phyloP scores from a whole-genome alignment of 495 filamentous ascomycete genomes.

The Polyplosphaeria fusca region DNA sequence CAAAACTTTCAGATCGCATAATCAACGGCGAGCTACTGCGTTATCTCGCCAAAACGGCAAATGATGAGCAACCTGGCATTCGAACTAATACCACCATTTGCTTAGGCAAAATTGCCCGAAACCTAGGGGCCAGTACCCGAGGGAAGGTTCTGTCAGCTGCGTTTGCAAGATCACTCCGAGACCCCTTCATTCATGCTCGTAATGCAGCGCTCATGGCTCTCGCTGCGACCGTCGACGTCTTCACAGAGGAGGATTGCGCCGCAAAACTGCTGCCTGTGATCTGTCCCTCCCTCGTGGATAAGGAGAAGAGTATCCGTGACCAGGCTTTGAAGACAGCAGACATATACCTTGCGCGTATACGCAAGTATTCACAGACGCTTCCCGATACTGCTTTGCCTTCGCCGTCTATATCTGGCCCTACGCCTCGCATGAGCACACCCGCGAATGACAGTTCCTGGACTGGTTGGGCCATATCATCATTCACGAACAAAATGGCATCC shows the following conservation, averaged over 20 bases:
- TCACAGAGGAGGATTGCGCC: constrained; percentile 89
- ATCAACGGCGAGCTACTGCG: constrained; percentile 91
- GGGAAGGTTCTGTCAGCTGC: constrained; percentile 90
- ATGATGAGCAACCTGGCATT: constrained; percentile 96
- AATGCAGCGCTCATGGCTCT: constrained; percentile 85
- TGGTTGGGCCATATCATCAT: constrained; percentile 98
- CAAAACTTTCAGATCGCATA: constrained; percentile 85
- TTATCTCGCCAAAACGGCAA: constrained; percentile 91
- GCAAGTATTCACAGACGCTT: constrained; percentile 70
- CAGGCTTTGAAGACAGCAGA: constrained; percentile 91
- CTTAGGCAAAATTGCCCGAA: constrained; percentile 88
- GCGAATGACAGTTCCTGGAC: constrained; percentile 77
- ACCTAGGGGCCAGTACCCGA: constrained; percentile 71
- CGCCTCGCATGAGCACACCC: constrained; percentile 71
- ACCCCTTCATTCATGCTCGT: constrained; percentile 90
- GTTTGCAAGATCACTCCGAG: constrained; percentile 80
- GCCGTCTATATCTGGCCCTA: constrained; percentile 32
- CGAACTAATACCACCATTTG: constrained; percentile 98
- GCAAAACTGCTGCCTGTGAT: constrained; percentile 74
- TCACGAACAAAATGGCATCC: constrained; percentile 85
- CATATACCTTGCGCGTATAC: constrained; percentile 78
- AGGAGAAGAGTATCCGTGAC: constrained; percentile 77
- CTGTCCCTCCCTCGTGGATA: constrained; percentile 77
- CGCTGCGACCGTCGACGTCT: constrained; percentile 77
- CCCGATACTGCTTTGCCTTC: constrained; percentile 72